A percentile compares a stretch with the other conserved stretches of the same genome.
phyloP scores from a whole-genome alignment of 75 land plant genomes.

The Selaginella moellendorffii region DNA sequence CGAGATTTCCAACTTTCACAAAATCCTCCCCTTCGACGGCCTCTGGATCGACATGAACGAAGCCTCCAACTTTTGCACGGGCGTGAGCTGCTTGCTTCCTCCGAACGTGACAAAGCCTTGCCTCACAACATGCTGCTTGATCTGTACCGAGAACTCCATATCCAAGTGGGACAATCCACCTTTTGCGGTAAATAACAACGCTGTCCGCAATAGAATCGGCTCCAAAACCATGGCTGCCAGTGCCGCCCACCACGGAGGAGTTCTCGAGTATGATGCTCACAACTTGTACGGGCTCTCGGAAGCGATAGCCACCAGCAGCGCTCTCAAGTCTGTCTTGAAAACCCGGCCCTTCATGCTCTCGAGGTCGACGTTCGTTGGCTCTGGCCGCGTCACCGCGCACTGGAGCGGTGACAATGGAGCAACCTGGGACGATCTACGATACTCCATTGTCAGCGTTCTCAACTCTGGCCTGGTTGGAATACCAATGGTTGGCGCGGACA shows the following conservation, averaged over 20 bases:
- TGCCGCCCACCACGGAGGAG: slow-evolving; percentile 13
- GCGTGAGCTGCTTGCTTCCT: slow-evolving; percentile 19
- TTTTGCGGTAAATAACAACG: slow-evolving; percentile 37
- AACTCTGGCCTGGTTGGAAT: slow-evolving; percentile 20
- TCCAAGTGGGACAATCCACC: slow-evolving; percentile 55
- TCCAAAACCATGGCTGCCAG: slow-evolving; percentile 10
- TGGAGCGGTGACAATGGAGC: slow-evolving; percentile 25
- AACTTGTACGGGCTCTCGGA: slow-evolving; percentile 19
- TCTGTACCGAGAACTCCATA: slow-evolving; percentile 15
- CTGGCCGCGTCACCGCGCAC: slow-evolving; percentile 14
- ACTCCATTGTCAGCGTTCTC: slow-evolving; percentile 13
- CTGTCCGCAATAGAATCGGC: slow-evolving; percentile 9
- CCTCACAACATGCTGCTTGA: slow-evolving; percentile 23
- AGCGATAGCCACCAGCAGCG: slow-evolving; percentile 8
- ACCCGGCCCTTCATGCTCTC: slow-evolving; percentile 13
- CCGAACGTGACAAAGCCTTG: slow-evolving; percentile 17
- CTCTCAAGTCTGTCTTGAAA: slow-evolving; percentile 5
- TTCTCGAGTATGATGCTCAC: slow-evolving; percentile 11
- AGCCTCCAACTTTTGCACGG: slow-evolving; percentile 30
- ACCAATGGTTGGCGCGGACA: slow-evolving; percentile 25
- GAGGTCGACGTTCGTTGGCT: slow-evolving; percentile 15
- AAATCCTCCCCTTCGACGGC: slow-evolving; percentile 29
- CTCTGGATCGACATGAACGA: slow-evolving; percentile 83
- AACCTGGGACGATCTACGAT: slow-evolving; percentile 13
- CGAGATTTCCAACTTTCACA: slow-evolving; percentile 19